A percentile compares a stretch with the other conserved stretches of the same genome.
Evolutionary conservation across 2,329 filamentous ascomycete genomes (phyloP).

Genomic region (Penicillium sp.): DNA sequence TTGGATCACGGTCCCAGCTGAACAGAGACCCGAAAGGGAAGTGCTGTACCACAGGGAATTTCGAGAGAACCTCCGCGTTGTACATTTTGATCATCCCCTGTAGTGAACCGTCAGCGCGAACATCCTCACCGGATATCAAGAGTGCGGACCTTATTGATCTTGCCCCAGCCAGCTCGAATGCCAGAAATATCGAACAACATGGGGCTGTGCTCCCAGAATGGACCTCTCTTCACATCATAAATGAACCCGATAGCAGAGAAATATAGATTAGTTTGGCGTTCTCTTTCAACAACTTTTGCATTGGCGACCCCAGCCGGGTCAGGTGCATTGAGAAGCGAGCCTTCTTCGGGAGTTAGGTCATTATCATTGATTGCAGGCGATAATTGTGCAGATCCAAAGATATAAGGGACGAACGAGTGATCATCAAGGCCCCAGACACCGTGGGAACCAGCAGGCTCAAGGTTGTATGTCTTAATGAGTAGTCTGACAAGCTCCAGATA

Average conservation of each 20-base stretch:
- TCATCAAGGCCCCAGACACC: conserved; percentile 99
- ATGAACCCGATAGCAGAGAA: conserved; percentile 97
- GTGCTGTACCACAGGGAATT: conserved; percentile 98
- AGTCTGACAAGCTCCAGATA: conserved; percentile 78
- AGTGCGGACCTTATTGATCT: conserved; percentile 76
- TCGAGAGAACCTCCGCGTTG: conserved; percentile 90
- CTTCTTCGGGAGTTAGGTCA: conserved; percentile 70
- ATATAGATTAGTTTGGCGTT: conserved; percentile 75
- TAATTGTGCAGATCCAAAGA: conserved; percentile 90
- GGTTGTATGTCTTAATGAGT: conserved; percentile 83
- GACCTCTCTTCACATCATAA: conserved; percentile 91
- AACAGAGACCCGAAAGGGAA: conserved; percentile 82
- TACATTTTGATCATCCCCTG: conserved; percentile 99
- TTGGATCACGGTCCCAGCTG: conserved; percentile 67
- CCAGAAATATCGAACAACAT: conserved; percentile 93
- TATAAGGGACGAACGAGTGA: conserved; percentile 89
- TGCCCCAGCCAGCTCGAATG: conserved; percentile 90
- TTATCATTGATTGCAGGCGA: conserved; percentile 67
- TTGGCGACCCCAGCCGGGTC: conserved; percentile 69
- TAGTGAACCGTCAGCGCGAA: not conserved
- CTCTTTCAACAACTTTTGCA: conserved; percentile 59
- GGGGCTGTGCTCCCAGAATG: conserved; percentile 96
- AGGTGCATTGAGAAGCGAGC: conserved; percentile 69
- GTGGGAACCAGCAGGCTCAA: conserved; percentile 93
- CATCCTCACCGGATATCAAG: not conserved